Evolutionary conservation across 2,329 filamentous ascomycete genomes (phyloP).

Genomic region (Knufia petricola): DNA sequence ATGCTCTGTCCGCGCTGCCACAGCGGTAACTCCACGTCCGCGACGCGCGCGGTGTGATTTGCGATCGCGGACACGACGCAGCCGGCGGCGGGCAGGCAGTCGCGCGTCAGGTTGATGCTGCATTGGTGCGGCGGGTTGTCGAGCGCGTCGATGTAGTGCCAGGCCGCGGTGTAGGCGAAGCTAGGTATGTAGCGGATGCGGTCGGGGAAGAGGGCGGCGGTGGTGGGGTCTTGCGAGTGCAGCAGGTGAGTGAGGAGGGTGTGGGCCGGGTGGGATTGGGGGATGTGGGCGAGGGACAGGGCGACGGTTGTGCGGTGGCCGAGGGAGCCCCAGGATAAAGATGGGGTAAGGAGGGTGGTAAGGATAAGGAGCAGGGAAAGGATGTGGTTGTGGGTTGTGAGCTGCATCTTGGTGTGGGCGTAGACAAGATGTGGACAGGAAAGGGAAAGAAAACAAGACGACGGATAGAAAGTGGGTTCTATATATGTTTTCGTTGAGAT

Average conservation of each 20-base stretch:
- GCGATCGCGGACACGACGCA: conserved; percentile 46
- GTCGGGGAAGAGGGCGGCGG: conserved; percentile 23
- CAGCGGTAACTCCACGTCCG: conserved; percentile 27
- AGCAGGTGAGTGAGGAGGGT: conserved; percentile 17
- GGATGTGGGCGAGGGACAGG: conserved; percentile 33
- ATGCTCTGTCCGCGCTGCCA: conserved; percentile 32
- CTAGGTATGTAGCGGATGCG: conserved; percentile 21
- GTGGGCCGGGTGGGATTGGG: conserved; percentile 10
- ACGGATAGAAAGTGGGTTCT: too few species aligned
- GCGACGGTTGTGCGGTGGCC: conserved; percentile 48
- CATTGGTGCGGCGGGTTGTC: conserved; percentile 19
- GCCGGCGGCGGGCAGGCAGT: conserved; percentile 34
- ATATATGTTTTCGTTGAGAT: too few species aligned
- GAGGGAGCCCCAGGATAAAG: conserved; percentile 39
- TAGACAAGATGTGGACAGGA: neutral
- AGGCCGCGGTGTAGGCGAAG: conserved; percentile 19
- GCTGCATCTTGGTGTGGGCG: neutral
- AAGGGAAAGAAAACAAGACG: neutral
- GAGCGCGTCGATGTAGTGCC: conserved; percentile 24
- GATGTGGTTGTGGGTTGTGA: neutral
- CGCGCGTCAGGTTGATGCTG: conserved; percentile 32
- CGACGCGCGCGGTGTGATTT: conserved; percentile 38
- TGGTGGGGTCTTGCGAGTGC: conserved; percentile 23
- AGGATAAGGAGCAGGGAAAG: too few species aligned
- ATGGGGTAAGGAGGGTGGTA: neutral